phyloP scores from a whole-genome alignment of 805 yeast genomes.

The Torulaspora delbrueckii region DNA sequence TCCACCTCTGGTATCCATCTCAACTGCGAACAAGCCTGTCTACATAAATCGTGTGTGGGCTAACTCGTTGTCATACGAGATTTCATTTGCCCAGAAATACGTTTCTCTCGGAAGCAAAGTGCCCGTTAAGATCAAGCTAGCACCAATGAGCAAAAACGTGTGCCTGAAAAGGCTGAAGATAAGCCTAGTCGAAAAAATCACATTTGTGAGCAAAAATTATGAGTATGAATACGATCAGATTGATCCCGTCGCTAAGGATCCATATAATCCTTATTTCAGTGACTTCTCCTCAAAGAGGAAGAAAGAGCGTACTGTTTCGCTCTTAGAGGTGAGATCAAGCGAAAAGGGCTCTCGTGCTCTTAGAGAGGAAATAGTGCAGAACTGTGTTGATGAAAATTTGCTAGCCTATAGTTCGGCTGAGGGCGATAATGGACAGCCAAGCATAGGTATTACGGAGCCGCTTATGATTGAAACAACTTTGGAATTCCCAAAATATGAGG shows the following conservation, averaged over 20 bases:
- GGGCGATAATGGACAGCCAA: constrained; percentile 13
- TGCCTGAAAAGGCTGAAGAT: constrained; percentile 58
- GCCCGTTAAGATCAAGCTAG: constrained; percentile 58
- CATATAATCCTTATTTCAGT: constrained; percentile 31
- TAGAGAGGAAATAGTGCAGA: constrained; percentile 52
- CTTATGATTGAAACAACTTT: constrained; percentile 26
- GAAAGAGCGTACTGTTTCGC: constrained; percentile 50
- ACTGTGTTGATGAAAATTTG: constrained; percentile 56
- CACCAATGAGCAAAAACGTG: constrained; percentile 60
- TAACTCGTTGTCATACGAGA: constrained; percentile 62
- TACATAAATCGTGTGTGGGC: constrained; percentile 75
- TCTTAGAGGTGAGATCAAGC: constrained; percentile 62
- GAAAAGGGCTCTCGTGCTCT: constrained; percentile 44
- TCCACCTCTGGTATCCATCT: constrained; percentile 38
- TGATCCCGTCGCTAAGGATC: constrained; percentile 31
- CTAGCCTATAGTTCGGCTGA: constrained; percentile 43
- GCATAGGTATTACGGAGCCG: constrained; percentile 23
- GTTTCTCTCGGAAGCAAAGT: constrained; percentile 57
- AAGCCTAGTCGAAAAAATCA: constrained; percentile 60
- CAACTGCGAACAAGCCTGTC: constrained; percentile 60
- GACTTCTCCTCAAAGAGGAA: constrained; percentile 31
- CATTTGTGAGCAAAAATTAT: constrained; percentile 54
- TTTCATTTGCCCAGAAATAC: constrained; percentile 66
- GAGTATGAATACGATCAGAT: constrained; percentile 52
- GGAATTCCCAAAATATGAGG: constrained; percentile 29